phyloP scores from a whole-genome alignment of 768 basidiomycete genomes.

The Leccinum boreale region DNA sequence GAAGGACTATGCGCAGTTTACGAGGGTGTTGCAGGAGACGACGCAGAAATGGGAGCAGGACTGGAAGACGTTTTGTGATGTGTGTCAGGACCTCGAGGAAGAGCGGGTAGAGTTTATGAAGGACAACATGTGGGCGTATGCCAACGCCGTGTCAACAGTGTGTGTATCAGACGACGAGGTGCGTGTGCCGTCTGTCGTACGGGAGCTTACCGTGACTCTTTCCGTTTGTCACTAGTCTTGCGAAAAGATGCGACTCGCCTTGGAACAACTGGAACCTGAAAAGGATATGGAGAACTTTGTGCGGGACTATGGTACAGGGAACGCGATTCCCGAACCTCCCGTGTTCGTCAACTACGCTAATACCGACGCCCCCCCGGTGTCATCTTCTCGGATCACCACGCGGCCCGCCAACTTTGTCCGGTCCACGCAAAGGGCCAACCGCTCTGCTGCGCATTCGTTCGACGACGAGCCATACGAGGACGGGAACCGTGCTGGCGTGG shows the following conservation, averaged over 20 bases:
- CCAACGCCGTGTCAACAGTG: constrained; percentile 93
- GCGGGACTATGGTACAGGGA: constrained; percentile 83
- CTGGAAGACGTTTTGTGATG: constrained; percentile 94
- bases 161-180: constrained; percentile 97
- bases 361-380: constrained; percentile 60
- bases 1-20: constrained; percentile 87
- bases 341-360: constrained; percentile 79
- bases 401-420: constrained; percentile 56
- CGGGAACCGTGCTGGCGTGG: constrained; percentile 58
- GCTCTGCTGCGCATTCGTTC: constrained; percentile 22
- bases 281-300: constrained; percentile 90
- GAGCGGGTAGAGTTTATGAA: constrained; percentile 93
- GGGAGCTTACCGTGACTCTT: not conserved
- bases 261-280: constrained; percentile 87
- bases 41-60: constrained; percentile 84
- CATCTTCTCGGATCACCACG: constrained; percentile 52
- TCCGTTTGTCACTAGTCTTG: constrained; percentile 60
- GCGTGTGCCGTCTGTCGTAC: constrained; percentile 24
- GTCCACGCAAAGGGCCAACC: constrained; percentile 34
- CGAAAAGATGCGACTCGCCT: constrained; percentile 78
- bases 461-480: constrained; percentile 54
- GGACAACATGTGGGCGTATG: constrained; percentile 93
- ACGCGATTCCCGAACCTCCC: constrained; percentile 83
- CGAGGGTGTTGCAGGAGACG: constrained; percentile 75
- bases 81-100: constrained; percentile 94